Percentiles rank a stretch among this genome's conserved stretches.
These are phyloP conservation scores for Themeda triandra DNA, from an alignment of 176 grass and related monocot species.

Conservation along the genomic window DNA sequence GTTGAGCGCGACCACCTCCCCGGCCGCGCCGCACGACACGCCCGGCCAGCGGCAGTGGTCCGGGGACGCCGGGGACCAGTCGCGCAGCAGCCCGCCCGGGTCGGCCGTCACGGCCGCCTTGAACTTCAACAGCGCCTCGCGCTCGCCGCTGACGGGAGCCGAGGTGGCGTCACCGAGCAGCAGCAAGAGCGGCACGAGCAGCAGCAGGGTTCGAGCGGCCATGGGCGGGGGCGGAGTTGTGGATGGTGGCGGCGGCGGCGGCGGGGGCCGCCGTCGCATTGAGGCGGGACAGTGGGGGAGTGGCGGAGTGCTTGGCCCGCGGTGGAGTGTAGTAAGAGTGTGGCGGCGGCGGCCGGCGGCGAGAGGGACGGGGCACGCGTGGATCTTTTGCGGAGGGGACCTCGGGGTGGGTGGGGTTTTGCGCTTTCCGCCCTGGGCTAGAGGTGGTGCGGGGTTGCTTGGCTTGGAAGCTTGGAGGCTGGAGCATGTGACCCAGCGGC, in stretches of 20 bases:
- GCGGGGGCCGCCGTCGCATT: conserved; percentile 55
- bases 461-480: conserved; percentile 29
- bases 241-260: conserved; percentile 24
- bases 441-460: conserved; percentile 16
- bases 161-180: background rate
- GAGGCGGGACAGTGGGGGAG: conserved; percentile 19
- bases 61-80: conserved; percentile 35
- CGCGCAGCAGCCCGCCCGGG: conserved; percentile 43
- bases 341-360: conserved; percentile 17
- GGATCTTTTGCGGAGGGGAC: conserved; percentile 40
- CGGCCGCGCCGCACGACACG: conserved; percentile 48
- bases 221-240: background rate
- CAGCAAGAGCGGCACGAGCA: background rate
- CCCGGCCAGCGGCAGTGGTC: conserved; percentile 77
- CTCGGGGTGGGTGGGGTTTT: conserved; percentile 23
- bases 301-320: background rate
- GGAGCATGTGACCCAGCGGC: conserved; percentile 13
- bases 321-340: background rate
- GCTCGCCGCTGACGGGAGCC: conserved; percentile 34
- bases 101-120: conserved; percentile 57
- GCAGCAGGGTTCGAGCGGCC: conserved; percentile 25
- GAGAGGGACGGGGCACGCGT: conserved; percentile 18
- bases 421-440: conserved; percentile 33
- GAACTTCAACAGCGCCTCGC: conserved; percentile 49
- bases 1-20: conserved; percentile 57